A percentile compares a stretch with the other conserved stretches of the same genome.
Evolutionary conservation across 2,329 filamentous ascomycete genomes (phyloP).

Genomic region (Colletotrichum somersetense): DNA sequence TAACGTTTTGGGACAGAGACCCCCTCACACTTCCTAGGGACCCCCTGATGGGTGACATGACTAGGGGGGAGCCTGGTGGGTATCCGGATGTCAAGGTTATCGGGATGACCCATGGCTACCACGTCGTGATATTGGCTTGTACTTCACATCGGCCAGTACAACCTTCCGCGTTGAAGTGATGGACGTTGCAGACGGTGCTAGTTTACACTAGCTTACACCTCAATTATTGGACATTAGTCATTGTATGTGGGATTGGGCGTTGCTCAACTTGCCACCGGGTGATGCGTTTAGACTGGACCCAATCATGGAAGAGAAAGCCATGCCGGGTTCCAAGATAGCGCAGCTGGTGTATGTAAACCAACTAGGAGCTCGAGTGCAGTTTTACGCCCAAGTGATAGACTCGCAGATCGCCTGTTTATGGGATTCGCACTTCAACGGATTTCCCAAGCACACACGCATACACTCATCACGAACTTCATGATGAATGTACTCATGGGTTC

Average conservation of each 20-base stretch:
- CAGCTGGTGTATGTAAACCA: slow-evolving; percentile 15
- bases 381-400: slow-evolving; percentile 13
- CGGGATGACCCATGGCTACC: slow-evolving; percentile 33
- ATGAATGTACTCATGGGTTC: slow-evolving; percentile 26
- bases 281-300: slow-evolving; percentile 21
- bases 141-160: slow-evolving; percentile 27
- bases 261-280: slow-evolving; percentile 3
- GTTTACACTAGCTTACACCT: slow-evolving; percentile 19
- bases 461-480: slow-evolving; percentile 17
- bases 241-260: slow-evolving; percentile 6
- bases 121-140: slow-evolving; percentile 16
- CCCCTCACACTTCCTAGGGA: slow-evolving; percentile 18
- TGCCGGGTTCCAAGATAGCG: not conserved
- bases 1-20: slow-evolving; percentile 26
- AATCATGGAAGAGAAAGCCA: slow-evolving; percentile 12
- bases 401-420: slow-evolving; percentile 4
- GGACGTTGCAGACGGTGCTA: slow-evolving; percentile 13
- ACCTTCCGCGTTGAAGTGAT: not conserved
- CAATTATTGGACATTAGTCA: slow-evolving; percentile 33
- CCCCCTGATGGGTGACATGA: slow-evolving; percentile 27
- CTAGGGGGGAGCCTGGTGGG: slow-evolving; percentile 22
- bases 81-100: slow-evolving; percentile 38
- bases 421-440: not conserved
- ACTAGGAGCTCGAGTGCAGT: slow-evolving; percentile 1
- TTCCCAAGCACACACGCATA: slow-evolving; percentile 17